A percentile compares a stretch with the other conserved stretches of the same genome.
Conservation (phyloP, 306 rosid species). For the Hylodesmum podocarpum region DNA sequence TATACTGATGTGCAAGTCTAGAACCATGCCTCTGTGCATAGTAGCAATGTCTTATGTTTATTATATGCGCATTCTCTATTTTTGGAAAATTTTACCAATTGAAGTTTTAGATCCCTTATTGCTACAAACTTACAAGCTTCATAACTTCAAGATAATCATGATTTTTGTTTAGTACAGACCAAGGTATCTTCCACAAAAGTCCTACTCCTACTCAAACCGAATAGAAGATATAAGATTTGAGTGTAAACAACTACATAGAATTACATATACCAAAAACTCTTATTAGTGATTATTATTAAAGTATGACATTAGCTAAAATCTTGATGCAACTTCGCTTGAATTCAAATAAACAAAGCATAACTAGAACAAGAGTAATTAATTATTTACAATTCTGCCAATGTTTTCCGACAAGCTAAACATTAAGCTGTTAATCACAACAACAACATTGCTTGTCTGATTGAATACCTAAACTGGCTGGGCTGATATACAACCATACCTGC, state of each 20-base stretch:
- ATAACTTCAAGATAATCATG: constrained; percentile 6
- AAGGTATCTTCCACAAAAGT: too few species aligned
- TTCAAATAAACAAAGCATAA: constrained; percentile 12
- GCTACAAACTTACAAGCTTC: background rate
- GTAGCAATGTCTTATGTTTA: constrained; percentile 16
- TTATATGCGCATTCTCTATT: background rate
- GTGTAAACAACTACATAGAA: background rate
- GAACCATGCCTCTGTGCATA: constrained; percentile 27
- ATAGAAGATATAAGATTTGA: too few species aligned
- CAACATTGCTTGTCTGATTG: constrained; percentile 40
- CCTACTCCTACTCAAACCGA: too few species aligned
- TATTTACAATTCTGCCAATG: constrained; percentile 22
- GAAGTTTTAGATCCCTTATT: constrained; percentile 11
- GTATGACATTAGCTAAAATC: background rate
- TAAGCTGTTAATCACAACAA: constrained; percentile 39
- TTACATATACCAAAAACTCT: constrained; percentile 12
- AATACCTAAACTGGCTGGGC: constrained; percentile 38
- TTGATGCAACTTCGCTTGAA: constrained; percentile 21
- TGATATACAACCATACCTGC: constrained; percentile 82
- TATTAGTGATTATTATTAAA: background rate
- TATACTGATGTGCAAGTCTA: background rate
- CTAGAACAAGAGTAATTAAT: constrained; percentile 24
- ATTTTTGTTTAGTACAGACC: too few species aligned
- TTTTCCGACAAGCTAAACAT: constrained; percentile 23
- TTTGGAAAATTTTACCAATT: constrained; percentile 6